phyloP scores from a whole-genome alignment of 768 basidiomycete genomes.

The Amanita jacksonii region DNA sequence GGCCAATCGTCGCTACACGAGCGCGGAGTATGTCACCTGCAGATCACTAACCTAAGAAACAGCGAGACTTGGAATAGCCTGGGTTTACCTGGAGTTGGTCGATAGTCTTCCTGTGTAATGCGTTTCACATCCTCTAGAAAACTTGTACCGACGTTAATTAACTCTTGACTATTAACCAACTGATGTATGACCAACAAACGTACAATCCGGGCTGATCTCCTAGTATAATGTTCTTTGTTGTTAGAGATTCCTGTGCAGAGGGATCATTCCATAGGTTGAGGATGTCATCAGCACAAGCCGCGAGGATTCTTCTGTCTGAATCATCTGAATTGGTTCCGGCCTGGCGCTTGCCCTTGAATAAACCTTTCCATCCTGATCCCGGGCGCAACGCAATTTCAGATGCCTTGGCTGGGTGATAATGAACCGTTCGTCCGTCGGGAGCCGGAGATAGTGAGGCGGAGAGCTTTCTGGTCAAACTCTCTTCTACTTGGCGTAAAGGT shows the following conservation, averaged over 20 bases:
- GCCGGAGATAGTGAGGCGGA: constrained; percentile 19
- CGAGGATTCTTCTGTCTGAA: constrained; percentile 36
- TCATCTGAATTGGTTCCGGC: constrained; percentile 26
- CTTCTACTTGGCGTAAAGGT: constrained; percentile 48
- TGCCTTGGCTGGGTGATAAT: constrained; percentile 30
- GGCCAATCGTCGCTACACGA: constrained; percentile 52
- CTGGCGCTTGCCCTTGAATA: constrained; percentile 27
- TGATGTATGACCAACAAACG: constrained; percentile 20
- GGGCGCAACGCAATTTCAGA: constrained; percentile 41
- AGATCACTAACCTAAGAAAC: constrained; percentile 3
- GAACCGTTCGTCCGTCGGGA: constrained; percentile 8
- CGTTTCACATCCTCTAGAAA: constrained; percentile 49
- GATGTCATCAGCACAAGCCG: constrained; percentile 47
- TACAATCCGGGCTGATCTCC: constrained; percentile 57
- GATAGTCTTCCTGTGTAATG: constrained; percentile 39
- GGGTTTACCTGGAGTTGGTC: constrained; percentile 40
- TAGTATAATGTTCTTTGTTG: constrained; percentile 33
- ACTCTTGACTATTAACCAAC: neutral
- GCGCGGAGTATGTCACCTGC: constrained; percentile 57
- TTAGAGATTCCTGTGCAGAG: constrained; percentile 33
- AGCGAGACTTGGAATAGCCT: neutral
- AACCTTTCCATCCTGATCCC: constrained; percentile 39
- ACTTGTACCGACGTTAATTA: constrained; percentile 21
- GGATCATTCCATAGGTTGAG: constrained; percentile 41
- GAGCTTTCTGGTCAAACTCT: constrained; percentile 34